phyloP scores from a whole-genome alignment of 495 filamentous ascomycete species.

The Aspergillus incahuasiensis region DNA sequence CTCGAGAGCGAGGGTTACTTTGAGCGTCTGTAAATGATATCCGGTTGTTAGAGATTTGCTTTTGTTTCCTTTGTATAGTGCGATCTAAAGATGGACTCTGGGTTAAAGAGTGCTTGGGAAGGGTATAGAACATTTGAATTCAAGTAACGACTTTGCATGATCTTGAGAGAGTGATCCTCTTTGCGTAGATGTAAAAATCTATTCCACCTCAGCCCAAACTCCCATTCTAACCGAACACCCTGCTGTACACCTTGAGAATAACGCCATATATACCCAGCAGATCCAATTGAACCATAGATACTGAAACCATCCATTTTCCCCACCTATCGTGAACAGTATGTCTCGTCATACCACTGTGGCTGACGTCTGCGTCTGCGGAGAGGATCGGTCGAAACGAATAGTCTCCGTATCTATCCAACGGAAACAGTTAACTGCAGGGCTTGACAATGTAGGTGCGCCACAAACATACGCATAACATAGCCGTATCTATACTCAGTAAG shows the following conservation, averaged over 20 bases:
- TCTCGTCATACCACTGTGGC: no score
- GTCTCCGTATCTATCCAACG: no score
- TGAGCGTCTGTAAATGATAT: constrained; percentile 30
- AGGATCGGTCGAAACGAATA: no score
- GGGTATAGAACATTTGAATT: constrained; percentile 17
- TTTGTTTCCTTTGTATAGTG: constrained; percentile 21
- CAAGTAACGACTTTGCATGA: constrained; percentile 1
- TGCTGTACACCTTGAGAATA: background rate
- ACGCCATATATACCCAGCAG: no score
- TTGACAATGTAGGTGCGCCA: background rate
- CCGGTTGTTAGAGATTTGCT: constrained; percentile 3
- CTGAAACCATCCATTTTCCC: no score
- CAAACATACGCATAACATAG: background rate
- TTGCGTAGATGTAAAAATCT: background rate
- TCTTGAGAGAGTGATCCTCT: background rate
- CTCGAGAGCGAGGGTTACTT: constrained; percentile 83
- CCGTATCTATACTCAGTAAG: background rate
- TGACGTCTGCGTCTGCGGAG: no score
- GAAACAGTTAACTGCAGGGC: no score
- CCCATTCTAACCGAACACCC: background rate
- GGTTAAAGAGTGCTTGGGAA: constrained; percentile 5
- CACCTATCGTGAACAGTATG: no score
- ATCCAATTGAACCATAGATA: no score
- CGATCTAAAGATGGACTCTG: constrained; percentile 15
- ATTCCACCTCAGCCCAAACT: background rate